Conservation (phyloP, 2,329 filamentous ascomycete species). For the Phaeosphaeriaceae sp. region DNA sequence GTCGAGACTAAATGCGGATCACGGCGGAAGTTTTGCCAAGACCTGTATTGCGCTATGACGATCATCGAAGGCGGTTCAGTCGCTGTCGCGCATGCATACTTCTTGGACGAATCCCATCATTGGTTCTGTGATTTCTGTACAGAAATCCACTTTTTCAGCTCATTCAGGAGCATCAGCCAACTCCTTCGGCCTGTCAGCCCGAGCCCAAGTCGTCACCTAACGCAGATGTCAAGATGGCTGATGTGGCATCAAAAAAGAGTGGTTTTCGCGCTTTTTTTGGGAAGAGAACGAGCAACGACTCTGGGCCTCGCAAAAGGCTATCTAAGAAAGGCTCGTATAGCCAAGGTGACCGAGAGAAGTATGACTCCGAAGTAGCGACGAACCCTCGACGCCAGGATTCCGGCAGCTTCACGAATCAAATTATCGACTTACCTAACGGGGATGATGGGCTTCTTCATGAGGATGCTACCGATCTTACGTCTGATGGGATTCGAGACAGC, state of each 20-base stretch:
- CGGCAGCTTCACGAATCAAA: conserved; percentile 29
- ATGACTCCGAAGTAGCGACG: conserved; percentile 11
- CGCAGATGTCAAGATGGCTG: conserved; percentile 18
- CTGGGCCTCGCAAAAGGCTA: conserved; percentile 26
- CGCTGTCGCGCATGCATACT: neutral
- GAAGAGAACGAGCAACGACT: conserved; percentile 23
- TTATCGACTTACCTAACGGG: conserved; percentile 14
- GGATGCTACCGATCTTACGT: conserved; percentile 10
- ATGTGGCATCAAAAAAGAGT: conserved; percentile 25
- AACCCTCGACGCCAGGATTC: conserved; percentile 29
- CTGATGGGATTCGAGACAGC: conserved; percentile 20
- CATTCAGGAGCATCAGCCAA: neutral
- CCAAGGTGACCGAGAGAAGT: conserved; percentile 15
- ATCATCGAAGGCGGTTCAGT: conserved; percentile 1
- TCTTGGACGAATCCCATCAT: conserved; percentile 1
- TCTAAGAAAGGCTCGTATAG: conserved; percentile 29
- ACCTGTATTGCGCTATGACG: conserved; percentile 5
- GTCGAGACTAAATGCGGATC: neutral
- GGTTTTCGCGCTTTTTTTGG: conserved; percentile 31
- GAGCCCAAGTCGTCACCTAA: neutral
- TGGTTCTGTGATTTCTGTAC: neutral
- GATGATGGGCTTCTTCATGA: conserved; percentile 16
- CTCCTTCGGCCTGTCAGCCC: neutral
- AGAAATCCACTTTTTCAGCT: too few relatives aligned
- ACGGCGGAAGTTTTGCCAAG: conserved; percentile 5